Conservation (phyloP, 805 yeast species). For the Dipodascus geniculatus region DNA sequence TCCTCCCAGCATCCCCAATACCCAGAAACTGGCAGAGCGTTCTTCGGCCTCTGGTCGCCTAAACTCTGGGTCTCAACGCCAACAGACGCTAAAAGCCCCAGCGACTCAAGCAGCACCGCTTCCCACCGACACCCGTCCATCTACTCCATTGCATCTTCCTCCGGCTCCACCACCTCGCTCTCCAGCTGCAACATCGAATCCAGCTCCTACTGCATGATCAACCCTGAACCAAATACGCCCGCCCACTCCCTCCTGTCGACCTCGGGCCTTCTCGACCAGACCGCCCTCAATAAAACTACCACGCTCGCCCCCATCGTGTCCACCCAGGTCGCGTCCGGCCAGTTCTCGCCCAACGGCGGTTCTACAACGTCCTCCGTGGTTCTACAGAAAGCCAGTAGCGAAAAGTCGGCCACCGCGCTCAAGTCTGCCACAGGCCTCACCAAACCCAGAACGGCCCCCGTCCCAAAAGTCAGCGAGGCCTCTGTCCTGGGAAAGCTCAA, state of each 20-base stretch:
- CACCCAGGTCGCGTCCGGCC: neutral
- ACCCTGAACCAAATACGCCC: neutral
- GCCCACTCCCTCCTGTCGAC: neutral
- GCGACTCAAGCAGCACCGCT: neutral
- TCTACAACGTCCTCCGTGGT: neutral
- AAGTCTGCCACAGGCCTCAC: neutral
- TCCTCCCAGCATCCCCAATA: neutral
- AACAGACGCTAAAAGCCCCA: neutral
- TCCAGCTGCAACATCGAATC: neutral
- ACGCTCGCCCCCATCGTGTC: neutral
- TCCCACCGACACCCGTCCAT: neutral
- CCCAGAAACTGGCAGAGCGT: neutral
- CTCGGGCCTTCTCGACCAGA: neutral
- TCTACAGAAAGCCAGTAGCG: neutral
- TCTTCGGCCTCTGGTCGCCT: neutral
- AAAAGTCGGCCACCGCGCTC: neutral
- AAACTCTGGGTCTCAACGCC: neutral
- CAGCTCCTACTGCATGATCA: neutral
- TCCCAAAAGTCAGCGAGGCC: neutral
- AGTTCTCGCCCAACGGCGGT: neutral
- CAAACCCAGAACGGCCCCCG: neutral
- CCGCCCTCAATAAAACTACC: neutral
- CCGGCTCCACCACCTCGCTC: neutral
- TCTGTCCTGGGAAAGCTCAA: slow-evolving; percentile 51
- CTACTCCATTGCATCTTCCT: neutral